Base-by-base conservation (phyloP, 1,284 basidiomycete genomes). In the Naganishia albida region DNA sequence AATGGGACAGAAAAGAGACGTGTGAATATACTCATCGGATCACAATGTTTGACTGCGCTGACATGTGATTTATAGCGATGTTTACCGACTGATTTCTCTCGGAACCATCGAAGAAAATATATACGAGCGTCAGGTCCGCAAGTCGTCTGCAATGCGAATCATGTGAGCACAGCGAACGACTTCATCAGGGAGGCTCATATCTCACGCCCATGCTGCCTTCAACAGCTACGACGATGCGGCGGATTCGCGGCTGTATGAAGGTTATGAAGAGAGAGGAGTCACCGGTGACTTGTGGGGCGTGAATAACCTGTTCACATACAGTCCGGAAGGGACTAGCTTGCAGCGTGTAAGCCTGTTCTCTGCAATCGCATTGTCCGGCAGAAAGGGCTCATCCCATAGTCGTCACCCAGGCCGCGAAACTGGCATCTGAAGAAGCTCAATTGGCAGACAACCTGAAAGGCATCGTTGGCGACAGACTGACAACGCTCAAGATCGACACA, bases 1-100 rank as follows among this genome's bases (percentile, higher is more conserved):
- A 2, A 81, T 83, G 54, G 83, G 83, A 6, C 83, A 84, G 70
- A 80, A 78, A 38, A 78, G 82, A 30, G 77, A 82, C 6, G 83
- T 84, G 64, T 78, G 63, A 68, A 75, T 66, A 15, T n/a, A 25
- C 1, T 20, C n/a, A n/a, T n/a, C n/a, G n/a, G n/a, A n/a, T n/a
- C n/a, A n/a, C n/a, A 2, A 20, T 15, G n/a, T 50, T 18, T 8
- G 7, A n/a, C 15, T 18, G 28, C 30, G 2, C 23, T 20, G 20
- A 23, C 20, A 20, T 8, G 16, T 52, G 12, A 44, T 43, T 42
- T 3, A 3, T 62, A 77, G 77, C 4, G 75, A 80, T 23, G 83
- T 84, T 0, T 81, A 82, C 67, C 81, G 82, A 16, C 72, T 84
- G 50, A 78, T 84, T n/a, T 81, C 79, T 8, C 77, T 78, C 18